These are phyloP conservation scores for Cymbidium sinense DNA, from an alignment of 106 monocot genomes.

Conservation along the genomic window DNA sequence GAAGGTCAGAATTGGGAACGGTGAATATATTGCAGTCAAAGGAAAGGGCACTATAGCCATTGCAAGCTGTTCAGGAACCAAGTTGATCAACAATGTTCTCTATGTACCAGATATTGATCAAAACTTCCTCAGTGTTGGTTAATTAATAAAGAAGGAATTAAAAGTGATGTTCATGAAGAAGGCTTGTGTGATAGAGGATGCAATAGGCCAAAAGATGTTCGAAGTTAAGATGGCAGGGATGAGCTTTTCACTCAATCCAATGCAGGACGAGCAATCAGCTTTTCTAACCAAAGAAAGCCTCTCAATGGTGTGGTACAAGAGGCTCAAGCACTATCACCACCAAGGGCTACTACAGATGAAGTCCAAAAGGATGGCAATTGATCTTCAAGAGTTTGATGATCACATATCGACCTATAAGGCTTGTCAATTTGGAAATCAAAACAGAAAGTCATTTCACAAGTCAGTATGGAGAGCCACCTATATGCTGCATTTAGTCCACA, in stretches of 20 bases:
- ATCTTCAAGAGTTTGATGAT: neutral
- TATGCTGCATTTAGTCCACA: neutral
- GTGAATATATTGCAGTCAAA: neutral
- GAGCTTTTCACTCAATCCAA: neutral
- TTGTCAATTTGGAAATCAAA: conserved; percentile 8
- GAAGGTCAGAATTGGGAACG: neutral
- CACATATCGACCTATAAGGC: neutral
- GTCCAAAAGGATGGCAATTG: neutral
- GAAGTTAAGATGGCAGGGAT: neutral
- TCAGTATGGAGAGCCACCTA: neutral
- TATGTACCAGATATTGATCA: neutral
- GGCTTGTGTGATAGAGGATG: neutral
- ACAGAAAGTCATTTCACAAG: neutral
- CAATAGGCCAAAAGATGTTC: neutral
- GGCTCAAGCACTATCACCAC: neutral
- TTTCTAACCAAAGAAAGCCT: conserved; percentile 10
- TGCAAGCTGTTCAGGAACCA: neutral
- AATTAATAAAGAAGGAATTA: neutral
- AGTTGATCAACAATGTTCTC: neutral
- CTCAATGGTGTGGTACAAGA: neutral
- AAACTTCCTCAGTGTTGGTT: neutral
- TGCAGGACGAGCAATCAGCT: conserved; percentile 5
- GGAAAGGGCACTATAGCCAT: neutral
- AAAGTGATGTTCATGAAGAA: neutral
- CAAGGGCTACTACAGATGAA: neutral